Evolutionary conservation across 768 basidiomycete genomes (phyloP).

Genomic region (Suillus occidentalis): DNA sequence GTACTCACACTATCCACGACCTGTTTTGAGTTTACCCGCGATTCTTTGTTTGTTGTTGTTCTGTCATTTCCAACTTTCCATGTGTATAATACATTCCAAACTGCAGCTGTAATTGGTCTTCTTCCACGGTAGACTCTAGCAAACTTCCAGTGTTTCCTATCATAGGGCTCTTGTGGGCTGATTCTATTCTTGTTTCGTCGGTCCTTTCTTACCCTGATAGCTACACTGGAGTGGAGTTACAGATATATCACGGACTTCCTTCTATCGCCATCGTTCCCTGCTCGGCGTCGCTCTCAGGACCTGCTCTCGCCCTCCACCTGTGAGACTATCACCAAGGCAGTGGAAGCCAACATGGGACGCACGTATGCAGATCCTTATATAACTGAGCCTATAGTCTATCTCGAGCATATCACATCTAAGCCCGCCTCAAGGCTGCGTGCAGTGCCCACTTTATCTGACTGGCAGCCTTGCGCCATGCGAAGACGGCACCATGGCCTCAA

Average conservation of each 20-base stretch:
- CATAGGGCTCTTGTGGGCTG: not conserved
- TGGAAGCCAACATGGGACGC: not conserved
- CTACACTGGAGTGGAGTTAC: not conserved
- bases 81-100: not conserved
- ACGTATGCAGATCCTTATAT: slow-evolving; percentile 14
- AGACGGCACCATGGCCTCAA: slow-evolving; percentile 18
- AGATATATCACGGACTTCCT: not conserved
- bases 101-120: not conserved
- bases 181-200: slow-evolving; percentile 18
- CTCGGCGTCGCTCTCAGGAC: slow-evolving; percentile 10
- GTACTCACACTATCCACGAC: not conserved
- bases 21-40: not conserved
- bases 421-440: slow-evolving; percentile 16
- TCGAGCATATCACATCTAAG: slow-evolving; percentile 5
- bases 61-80: no score
- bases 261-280: not conserved
- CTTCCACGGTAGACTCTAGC: not conserved
- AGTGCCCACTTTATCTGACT: slow-evolving; percentile 5
- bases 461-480: slow-evolving; percentile 13
- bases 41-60: not conserved
- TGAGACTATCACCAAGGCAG: slow-evolving; percentile 3
- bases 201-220: not conserved
- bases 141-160: not conserved
- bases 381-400: slow-evolving; percentile 2
- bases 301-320: slow-evolving; percentile 8